Evolutionary conservation across 768 basidiomycete genomes (phyloP), one percentile per base, ranked within the genome.

Genomic region (Wakefieldia striispora): DNA sequence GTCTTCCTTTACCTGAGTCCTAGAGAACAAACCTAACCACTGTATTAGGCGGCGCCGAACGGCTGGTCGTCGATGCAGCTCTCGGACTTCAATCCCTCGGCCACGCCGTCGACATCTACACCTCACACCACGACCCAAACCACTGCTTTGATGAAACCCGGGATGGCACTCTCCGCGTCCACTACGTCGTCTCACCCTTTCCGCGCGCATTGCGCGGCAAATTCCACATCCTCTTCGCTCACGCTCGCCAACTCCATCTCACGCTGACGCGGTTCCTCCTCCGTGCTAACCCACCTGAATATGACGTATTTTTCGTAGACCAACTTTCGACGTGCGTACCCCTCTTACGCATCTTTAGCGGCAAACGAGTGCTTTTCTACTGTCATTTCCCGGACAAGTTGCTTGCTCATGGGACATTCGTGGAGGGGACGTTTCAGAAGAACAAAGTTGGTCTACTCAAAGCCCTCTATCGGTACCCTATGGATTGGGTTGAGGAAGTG

Each of bases 361-460:
- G 75, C 19, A 90, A 81, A n/a, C 83, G 91, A 2, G 89, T 95
- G 26, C 86, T 98, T 17, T 98, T 97, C 69, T 98, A 99, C 66
- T 95, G 93, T 57, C 97, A 98, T 66, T 98, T 99, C 57, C 97
- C 95, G 0, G 95, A 99, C 71, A 95, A 95, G 67, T 75, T 98
- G 1, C 78, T 97, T 23, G 82, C 87, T 6, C 80, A 82, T 53
- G 88, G 88, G 0, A 82, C 69, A 4, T 67, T 78, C 60, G 75
- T 83, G 0, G 82, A 86, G 45, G 84, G 80, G 12, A 67, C 72
- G 46, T 59, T 68, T 37, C 66, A 63, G 34, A 76, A 65, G 59
- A 73, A 64, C 43, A 71, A 70, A 3, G 68, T 70, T 0, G 65
- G 79, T 17, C 29, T 85, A 3, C 57, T 95, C 58, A 92, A 92